Evolutionary conservation across 306 rosid genomes (phyloP), one percentile per base, ranked within the genome.

Genomic region (Cajanus cajan): DNA sequence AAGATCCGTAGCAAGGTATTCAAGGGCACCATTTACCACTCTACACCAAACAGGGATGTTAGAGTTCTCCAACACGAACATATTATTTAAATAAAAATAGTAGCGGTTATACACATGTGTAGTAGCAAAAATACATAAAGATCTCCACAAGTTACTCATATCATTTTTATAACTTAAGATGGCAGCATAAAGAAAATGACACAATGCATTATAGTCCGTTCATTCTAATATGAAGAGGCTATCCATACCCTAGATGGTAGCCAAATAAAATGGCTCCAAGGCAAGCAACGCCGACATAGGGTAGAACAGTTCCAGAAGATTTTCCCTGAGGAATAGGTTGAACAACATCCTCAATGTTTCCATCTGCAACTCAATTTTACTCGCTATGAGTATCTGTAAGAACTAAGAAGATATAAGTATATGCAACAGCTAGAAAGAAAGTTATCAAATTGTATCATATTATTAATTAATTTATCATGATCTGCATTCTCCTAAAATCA

Each of bases 221-320:
- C 34, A 65, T 25, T 44, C 22, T 77, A 75, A 84, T n/a, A 54
- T 8, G 40, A 52, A 65, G 39, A 76, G 52, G 81, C 40, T 39
- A 85, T 62, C 28, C 82, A 67, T 92, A 95, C 98, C 98, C 98
- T 8, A 95, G 91, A 86, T 95, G 98, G 79, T 95, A 95, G 52
- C 98, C 98, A 82, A 95, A 95, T 80, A 95, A 88, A 80, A 95
- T 91, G 77, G 98, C 98, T 84, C 98, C 98, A 24, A 95, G 94
- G 86, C 98, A 95, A 80, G 98, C 97, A 83, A 95, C 90, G 24
- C 98, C 98, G 25, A 95, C 98, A 83, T 61, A 95, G 28, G 98
- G 98, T 77, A 95, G 89, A 73, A 95, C 98, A 61, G 91, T 87
- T 85, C 98, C 98, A 70, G 98, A 89, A 78, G 98, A 25, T 86